Evolutionary conservation across 2,329 filamentous ascomycete species (phyloP), one percentile per base, ranked within the genome.

Genomic region (Bipolaris victoriae): DNA sequence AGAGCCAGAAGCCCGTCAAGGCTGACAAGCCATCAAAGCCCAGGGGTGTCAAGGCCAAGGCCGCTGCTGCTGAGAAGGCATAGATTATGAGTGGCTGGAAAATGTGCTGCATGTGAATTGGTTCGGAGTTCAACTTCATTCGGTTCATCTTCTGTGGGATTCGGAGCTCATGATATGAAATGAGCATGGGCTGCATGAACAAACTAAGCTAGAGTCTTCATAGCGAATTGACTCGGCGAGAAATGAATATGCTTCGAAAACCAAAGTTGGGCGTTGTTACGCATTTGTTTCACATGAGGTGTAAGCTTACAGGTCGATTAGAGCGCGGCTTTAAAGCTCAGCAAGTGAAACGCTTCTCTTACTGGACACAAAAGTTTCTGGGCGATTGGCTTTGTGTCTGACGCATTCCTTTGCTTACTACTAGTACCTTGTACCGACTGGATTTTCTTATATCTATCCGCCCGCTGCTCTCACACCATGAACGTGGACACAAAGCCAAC

Each of bases 1-100:
- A 84, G 75, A 88, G 90, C 72, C 90, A 96, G 86, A 85, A 84
- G 78, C 82, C 88, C 70, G 87, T 89, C 81, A 96, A 96, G 88
- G 84, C 89, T 61, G 80, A 82, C 64, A 86, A 86, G 71, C 87
- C 88, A 81, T 77, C 80, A 75, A 96, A 96, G 88, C 83, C 84
- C 71, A 86, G 92, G 76, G 92, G 93, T 71, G 84, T 84, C 69
- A 91, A 92, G 85, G 91, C 90, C 74, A 85, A 85, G 82, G 89
- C 90, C 84, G 89, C 88, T 66, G 64, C 68, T 49, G 65, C 68
- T 52, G 63, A 64, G 57, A 65, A 66, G 56, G 67, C 69, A 65
- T 75, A 75, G 64, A 66, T 41, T 47, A 50, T 56, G 47, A 61
- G 29, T 46, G 47, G 37, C 33, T 57, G 45, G 55, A 45, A 50